phyloP scores from a whole-genome alignment of 1,284 basidiomycete species.

The Megacollybia platyphylla region DNA sequence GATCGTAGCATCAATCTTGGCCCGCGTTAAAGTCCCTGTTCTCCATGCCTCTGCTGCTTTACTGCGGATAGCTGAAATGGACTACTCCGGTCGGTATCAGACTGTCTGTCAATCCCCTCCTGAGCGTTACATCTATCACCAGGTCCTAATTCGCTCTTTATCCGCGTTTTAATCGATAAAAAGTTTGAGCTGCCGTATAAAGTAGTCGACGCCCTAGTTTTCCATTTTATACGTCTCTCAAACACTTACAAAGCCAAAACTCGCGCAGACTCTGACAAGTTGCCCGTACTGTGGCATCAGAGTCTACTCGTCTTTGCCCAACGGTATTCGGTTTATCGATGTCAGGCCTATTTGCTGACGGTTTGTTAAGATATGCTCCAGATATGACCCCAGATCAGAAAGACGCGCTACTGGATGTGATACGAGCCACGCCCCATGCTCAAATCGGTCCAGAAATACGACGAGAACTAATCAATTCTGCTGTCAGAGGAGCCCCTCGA shows the following conservation, averaged over 20 bases:
- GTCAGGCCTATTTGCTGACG: conserved; percentile 1
- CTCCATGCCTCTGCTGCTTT: conserved; percentile 95
- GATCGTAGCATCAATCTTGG: conserved; percentile 86
- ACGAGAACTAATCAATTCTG: conserved; percentile 71
- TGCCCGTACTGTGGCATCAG: conserved; percentile 98
- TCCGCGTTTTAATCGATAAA: conserved; percentile 94
- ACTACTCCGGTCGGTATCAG: conserved; percentile 64
- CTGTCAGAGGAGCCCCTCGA: conserved; percentile 57
- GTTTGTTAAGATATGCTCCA: conserved; percentile 68
- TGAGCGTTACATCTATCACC: neutral
- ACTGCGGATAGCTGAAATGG: conserved; percentile 90
- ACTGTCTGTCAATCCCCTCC: neutral
- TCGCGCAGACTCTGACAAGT: conserved; percentile 55
- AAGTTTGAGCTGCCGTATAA: conserved; percentile 98
- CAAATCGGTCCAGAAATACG: conserved; percentile 88
- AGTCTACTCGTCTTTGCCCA: conserved; percentile 91
- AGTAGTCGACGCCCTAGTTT: conserved; percentile 93
- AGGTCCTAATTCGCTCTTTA: conserved; percentile 94
- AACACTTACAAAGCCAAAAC: conserved; percentile 73
- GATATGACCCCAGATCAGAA: conserved; percentile 97
- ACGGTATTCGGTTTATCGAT: conserved; percentile 38
- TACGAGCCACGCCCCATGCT: conserved; percentile 77
- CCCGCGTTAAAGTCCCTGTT: conserved; percentile 89
- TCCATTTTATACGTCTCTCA: conserved; percentile 93
- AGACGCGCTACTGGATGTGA: conserved; percentile 89